A percentile compares a stretch with the other conserved stretches of the same genome.
These are phyloP conservation scores for Phialemoniopsis sp. DNA, from an alignment of 2,329 filamentous ascomycete genomes.

Conservation along the genomic window DNA sequence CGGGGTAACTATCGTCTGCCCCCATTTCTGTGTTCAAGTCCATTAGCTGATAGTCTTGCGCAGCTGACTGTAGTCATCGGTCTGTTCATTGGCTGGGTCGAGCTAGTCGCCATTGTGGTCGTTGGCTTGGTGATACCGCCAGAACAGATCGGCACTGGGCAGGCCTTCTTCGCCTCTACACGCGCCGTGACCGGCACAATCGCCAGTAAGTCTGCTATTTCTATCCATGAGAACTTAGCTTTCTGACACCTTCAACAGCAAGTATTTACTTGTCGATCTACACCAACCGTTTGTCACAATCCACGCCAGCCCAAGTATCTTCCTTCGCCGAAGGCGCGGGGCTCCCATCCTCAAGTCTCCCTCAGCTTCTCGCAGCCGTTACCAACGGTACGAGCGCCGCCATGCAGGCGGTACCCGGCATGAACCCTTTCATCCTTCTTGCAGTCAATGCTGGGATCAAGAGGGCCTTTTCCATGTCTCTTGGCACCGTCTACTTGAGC, in stretches of 20 bases:
- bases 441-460: constrained; percentile 1
- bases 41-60: no score
- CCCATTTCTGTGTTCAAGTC: not conserved
- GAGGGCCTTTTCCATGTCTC: constrained; percentile 1
- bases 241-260: no score
- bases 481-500: constrained; percentile 2
- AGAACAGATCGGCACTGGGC: constrained; percentile 4
- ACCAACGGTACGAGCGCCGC: constrained; percentile 2
- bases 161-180: constrained; percentile 2
- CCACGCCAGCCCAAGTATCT: not conserved
- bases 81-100: constrained; percentile 5
- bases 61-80: constrained; percentile 1
- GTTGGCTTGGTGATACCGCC: constrained; percentile 2
- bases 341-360: constrained; percentile 1
- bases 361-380: constrained; percentile 1
- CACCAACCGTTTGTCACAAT: constrained; percentile 3
- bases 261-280: constrained; percentile 4
- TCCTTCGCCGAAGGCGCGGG: constrained; percentile 1
- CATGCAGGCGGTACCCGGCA: constrained; percentile 1
- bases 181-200: constrained; percentile 3
- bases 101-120: constrained; percentile 4
- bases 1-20: not conserved
- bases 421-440: not conserved
- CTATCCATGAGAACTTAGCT: no score
- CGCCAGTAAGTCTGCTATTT: constrained; percentile 2